A percentile compares a stretch with the other conserved stretches of the same genome.
These are phyloP conservation scores for Ogataea hybrid DNA, from an alignment of 1,139 yeast genomes.

Conservation along the genomic window DNA sequence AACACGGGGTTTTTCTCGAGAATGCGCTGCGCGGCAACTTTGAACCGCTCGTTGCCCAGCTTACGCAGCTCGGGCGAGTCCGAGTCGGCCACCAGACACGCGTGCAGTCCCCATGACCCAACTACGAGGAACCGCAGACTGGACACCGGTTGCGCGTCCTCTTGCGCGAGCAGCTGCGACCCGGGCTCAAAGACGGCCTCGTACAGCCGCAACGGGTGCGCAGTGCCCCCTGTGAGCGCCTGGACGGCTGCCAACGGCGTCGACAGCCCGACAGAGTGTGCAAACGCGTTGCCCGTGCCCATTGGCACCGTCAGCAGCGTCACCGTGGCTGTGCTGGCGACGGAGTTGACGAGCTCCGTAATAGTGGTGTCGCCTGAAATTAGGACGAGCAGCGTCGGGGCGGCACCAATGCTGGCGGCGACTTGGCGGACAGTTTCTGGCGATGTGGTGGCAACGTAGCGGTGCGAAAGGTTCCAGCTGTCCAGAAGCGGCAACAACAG, in stretches of 20 bases:
- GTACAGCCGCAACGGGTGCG: constrained; percentile 51
- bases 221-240: constrained; percentile 37
- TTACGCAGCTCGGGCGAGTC: constrained; percentile 60
- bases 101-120: constrained; percentile 83
- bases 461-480: constrained; percentile 36
- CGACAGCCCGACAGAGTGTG: constrained; percentile 54
- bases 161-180: constrained; percentile 26
- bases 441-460: constrained; percentile 39
- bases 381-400: constrained; percentile 47
- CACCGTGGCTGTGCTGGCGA: constrained; percentile 26
- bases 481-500: constrained; percentile 48
- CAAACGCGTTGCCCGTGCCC: constrained; percentile 86
- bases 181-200: constrained; percentile 52
- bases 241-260: constrained; percentile 42
- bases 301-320: constrained; percentile 54
- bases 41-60: constrained; percentile 65
- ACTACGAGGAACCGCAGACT: constrained; percentile 57
- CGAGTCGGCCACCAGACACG: constrained; percentile 77
- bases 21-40: constrained; percentile 61
- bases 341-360: constrained; percentile 66
- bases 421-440: constrained; percentile 13
- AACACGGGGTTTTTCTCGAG: constrained; percentile 49
- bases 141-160: constrained; percentile 22
- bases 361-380: constrained; percentile 88
- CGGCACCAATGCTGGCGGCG: constrained; percentile 7